These are phyloP conservation scores for Suillus subluteus DNA, from an alignment of 768 basidiomycete species.

Conservation along the genomic window DNA sequence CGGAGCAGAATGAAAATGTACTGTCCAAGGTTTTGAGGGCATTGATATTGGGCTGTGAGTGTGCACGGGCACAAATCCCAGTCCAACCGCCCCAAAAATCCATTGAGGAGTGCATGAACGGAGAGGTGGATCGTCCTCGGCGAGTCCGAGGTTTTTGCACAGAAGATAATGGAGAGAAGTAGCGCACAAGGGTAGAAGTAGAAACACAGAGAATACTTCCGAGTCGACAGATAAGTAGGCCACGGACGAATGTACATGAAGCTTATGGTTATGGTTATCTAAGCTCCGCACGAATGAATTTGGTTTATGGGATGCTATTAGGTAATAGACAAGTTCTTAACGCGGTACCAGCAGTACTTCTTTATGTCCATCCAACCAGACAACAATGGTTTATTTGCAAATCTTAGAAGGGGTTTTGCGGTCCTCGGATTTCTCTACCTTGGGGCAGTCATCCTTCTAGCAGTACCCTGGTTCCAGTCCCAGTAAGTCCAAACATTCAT, in stretches of 20 bases:
- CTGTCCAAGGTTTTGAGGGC: neutral
- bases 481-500: conserved; percentile 50
- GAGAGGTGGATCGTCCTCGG: neutral
- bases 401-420: conserved; percentile 37
- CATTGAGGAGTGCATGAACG: neutral
- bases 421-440: conserved; percentile 58
- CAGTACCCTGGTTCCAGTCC: conserved; percentile 67
- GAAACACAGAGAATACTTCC: neutral
- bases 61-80: neutral
- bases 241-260: too few species aligned
- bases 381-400: conserved; percentile 23
- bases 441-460: conserved; percentile 52
- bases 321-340: neutral
- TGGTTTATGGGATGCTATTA: neutral
- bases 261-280: neutral
- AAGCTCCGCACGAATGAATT: neutral
- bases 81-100: neutral
- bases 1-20: neutral
- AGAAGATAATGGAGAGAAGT: neutral
- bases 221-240: neutral
- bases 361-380: neutral
- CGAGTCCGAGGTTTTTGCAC: neutral
- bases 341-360: neutral
- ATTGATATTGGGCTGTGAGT: neutral
- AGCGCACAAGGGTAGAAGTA: neutral